Evolutionary conservation across 306 rosid genomes (phyloP).

Genomic region (Cicer pinnatifidum): DNA sequence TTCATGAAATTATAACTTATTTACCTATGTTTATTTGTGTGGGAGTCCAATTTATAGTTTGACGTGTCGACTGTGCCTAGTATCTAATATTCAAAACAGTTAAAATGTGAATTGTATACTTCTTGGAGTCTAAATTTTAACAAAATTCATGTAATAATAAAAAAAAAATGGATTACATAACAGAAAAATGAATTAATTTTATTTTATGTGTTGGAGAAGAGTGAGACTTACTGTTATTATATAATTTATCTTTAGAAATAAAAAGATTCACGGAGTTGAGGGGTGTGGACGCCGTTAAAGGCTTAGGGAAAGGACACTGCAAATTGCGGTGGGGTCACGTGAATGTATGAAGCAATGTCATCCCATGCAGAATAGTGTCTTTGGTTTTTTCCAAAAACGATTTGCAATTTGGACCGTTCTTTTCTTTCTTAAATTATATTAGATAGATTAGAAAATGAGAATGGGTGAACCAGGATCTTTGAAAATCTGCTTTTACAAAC

Average conservation of each 20-base stretch:
- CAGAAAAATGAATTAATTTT: too few relatives aligned
- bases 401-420: constrained; percentile 45
- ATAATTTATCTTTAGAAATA: neutral
- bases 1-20: too few relatives aligned
- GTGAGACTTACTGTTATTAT: neutral
- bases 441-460: neutral
- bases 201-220: neutral
- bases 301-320: neutral
- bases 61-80: too few relatives aligned
- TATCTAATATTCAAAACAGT: too few relatives aligned
- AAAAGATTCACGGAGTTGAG: neutral
- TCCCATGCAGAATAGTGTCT: neutral
- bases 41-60: too few relatives aligned
- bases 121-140: neutral
- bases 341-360: neutral
- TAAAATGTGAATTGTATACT: too few relatives aligned
- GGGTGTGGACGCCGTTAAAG: neutral
- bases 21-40: too few relatives aligned
- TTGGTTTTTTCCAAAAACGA: constrained; percentile 17
- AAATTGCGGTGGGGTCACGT: constrained; percentile 25
- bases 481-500: constrained; percentile 2
- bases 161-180: too few relatives aligned
- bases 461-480: constrained; percentile 4
- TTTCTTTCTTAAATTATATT: neutral
- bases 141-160: neutral